Evolutionary conservation across 441 rosid genomes (phyloP), one percentile per base, ranked within the genome.

Genomic region (Populus trichocarpa): DNA sequence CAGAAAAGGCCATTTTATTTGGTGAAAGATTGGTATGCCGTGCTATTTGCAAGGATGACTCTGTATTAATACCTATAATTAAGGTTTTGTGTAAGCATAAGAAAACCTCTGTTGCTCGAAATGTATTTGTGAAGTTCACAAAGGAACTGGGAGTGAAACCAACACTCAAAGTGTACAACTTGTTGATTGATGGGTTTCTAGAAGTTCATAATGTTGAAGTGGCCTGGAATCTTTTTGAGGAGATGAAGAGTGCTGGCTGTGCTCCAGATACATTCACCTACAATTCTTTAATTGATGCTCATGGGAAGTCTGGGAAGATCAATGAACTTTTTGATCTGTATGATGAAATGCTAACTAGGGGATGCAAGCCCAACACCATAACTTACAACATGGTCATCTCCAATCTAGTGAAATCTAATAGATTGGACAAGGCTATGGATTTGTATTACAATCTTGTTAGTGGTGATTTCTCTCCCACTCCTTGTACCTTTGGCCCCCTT

Each of bases 381-480:
- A 92, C 97, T 83, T 92, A 94, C 84, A 92, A 96, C 87, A 90
- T 96, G 73, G 88, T 94, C 63, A 90, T 96, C 23, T 90, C 95
- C 0, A 87, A 87, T 79, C 89, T 92, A 16, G 95, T 90, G 80
- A 96, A 88, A 71, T 84, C 87, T 3, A 82, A 88, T 75, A 74
- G 74, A 78, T 81, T 96, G 67, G 96, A 92, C 40, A 85, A 83
- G 80, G 98, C 97, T 75, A 80, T 94, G 84, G 89, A 91, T 81
- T 80, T 90, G 64, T 94, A 84, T 83, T 92, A 87, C 81, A 89
- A 92, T 83, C 93, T 94, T 67, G 30, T 89, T 73, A 90, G 99
- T 71, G 82, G 83, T 73, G 93, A 89, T 75, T 90, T 94, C 87
- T 81, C 84, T 83, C 98, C 98, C 14, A 91, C 95, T 63, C 90